phyloP scores from a whole-genome alignment of 306 rosid genomes.

The Crotalaria pallida region DNA sequence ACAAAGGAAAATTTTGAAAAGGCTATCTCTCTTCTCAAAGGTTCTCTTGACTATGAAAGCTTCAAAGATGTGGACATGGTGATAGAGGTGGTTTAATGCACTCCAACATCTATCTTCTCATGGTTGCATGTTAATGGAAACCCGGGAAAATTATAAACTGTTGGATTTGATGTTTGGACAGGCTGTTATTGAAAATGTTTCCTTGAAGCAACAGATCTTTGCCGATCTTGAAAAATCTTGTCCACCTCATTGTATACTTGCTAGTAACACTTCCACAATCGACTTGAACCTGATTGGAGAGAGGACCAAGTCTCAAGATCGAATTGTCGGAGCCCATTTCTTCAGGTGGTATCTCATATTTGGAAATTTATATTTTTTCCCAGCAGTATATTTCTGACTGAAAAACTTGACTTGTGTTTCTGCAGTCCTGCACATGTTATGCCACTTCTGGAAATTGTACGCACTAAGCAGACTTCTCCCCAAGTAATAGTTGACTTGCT shows the following conservation, averaged over 20 bases:
- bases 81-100: constrained; percentile 64
- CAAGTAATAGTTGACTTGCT: constrained; percentile 85
- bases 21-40: constrained; percentile 66
- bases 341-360: constrained; percentile 54
- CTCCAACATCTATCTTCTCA: neutral
- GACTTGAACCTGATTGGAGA: constrained; percentile 93
- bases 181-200: constrained; percentile 90
- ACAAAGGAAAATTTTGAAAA: constrained; percentile 69
- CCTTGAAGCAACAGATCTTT: constrained; percentile 89
- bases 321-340: constrained; percentile 92
- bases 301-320: constrained; percentile 68
- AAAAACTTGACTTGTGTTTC: constrained; percentile 22
- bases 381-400: constrained; percentile 4
- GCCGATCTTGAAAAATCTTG: constrained; percentile 89
- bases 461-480: constrained; percentile 73
- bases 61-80: constrained; percentile 91
- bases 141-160: constrained; percentile 9
- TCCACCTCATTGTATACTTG: constrained; percentile 86
- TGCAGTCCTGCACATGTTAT: constrained; percentile 94
- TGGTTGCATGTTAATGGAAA: constrained; percentile 9
- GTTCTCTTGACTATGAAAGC: constrained; percentile 67
- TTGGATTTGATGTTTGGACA: constrained; percentile 41
- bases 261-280: constrained; percentile 93
- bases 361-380: neutral
- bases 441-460: constrained; percentile 96